Conservation (phyloP, 805 yeast species). For the Ogataea saltuana region DNA sequence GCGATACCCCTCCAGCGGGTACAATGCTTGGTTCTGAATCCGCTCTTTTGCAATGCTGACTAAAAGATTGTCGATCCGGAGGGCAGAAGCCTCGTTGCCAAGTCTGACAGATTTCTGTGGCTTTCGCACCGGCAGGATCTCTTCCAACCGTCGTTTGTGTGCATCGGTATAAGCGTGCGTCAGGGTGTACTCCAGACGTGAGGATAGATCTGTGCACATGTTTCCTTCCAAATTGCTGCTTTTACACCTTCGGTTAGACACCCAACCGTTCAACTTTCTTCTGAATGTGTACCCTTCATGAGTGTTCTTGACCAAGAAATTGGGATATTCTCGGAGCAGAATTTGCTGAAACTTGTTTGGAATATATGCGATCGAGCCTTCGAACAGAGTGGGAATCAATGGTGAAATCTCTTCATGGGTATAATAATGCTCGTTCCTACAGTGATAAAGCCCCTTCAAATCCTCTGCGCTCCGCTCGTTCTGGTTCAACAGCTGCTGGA, state of each 20-base stretch:
- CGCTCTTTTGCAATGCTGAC: slow-evolving; percentile 6
- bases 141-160: slow-evolving; percentile 32
- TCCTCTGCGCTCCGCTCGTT: slow-evolving; percentile 15
- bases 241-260: slow-evolving; percentile 24
- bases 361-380: slow-evolving; percentile 52
- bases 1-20: background rate
- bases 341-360: slow-evolving; percentile 42
- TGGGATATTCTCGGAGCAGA: slow-evolving; percentile 41
- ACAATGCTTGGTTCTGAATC: slow-evolving; percentile 1
- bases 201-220: slow-evolving; percentile 32
- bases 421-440: slow-evolving; percentile 61
- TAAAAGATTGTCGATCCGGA: slow-evolving; percentile 8
- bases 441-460: slow-evolving; percentile 35
- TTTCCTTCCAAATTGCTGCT: slow-evolving; percentile 26
- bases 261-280: slow-evolving; percentile 26
- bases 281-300: slow-evolving; percentile 29
- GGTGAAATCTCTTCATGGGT: slow-evolving; percentile 51
- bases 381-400: slow-evolving; percentile 54
- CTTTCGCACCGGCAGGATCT: slow-evolving; percentile 17
- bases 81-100: background rate
- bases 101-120: slow-evolving; percentile 2
- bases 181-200: slow-evolving; percentile 29
- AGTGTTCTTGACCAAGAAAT: slow-evolving; percentile 20
- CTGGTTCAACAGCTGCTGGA: slow-evolving; percentile 18
- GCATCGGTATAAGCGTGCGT: slow-evolving; percentile 31